Conservation (phyloP, 305 asterid species). For the Solanum chacoense region DNA sequence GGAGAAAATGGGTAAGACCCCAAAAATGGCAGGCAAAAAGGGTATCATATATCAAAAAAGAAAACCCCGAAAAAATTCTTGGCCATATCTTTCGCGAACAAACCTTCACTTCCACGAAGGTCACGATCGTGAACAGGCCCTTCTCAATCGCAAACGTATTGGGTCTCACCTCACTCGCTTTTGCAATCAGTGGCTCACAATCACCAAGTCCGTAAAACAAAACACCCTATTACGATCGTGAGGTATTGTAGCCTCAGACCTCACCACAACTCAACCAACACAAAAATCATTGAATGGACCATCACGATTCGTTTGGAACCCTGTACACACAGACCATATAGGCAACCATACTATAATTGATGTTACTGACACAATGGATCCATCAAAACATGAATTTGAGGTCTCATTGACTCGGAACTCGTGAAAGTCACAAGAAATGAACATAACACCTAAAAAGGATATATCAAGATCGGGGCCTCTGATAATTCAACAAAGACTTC, state of each 20-base stretch:
- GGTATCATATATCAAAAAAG: background rate
- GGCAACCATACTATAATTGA: too few species aligned
- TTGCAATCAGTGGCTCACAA: too few species aligned
- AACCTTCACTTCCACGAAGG: background rate
- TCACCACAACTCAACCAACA: background rate
- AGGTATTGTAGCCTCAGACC: background rate
- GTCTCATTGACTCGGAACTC: too few species aligned
- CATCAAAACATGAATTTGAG: too few species aligned
- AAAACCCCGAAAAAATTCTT: background rate
- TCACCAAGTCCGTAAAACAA: background rate
- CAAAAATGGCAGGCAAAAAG: background rate
- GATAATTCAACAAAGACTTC: background rate
- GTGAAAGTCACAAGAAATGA: background rate
- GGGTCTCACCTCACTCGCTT: background rate
- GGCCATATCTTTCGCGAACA: background rate
- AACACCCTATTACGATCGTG: background rate
- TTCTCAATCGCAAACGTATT: background rate
- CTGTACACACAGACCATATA: background rate
- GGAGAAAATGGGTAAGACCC: background rate
- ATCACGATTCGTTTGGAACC: background rate
- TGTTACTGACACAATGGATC: too few species aligned
- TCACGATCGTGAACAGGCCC: background rate
- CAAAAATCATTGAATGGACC: background rate
- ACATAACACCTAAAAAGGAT: background rate
- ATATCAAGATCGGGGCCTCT: background rate